Base-by-base conservation (phyloP, 495 filamentous ascomycete species). In the Penicillium dipodomyicola region DNA sequence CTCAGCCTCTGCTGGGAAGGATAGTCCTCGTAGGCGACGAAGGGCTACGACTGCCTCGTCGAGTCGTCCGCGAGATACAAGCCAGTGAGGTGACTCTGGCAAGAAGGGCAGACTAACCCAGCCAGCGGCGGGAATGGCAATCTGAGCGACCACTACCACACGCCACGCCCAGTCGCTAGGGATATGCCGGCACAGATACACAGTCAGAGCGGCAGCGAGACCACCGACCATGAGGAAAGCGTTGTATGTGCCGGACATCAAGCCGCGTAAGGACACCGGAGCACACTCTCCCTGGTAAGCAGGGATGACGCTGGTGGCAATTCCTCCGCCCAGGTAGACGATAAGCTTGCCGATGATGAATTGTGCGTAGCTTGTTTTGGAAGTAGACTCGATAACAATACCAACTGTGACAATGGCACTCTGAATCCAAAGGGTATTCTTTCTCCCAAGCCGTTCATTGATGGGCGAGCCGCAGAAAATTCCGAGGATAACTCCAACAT, bases 1-100 rank as follows among this genome's bases (percentile, higher is more conserved):
- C 39, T 41, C 39, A 41, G 39, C 39, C 39, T 41, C 39, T 19
- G 39, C 39, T 19, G 39, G 39, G 39, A n/a, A 41, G 11, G 15
- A 41, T n/a, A 14, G 39, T n/a, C 39, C 39, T 41, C 39, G 8
- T n/a, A 41, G 39, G 6, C 17, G 39, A n/a, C 39, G 39, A 41
- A 41, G 39, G 39, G 39, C 39, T n/a, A 41, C 17, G 15, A 41
- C 45, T 40, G 81, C 84, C 46, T 80, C 68, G 5, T 78, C 81
- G 14, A 70, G 58, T 23, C 73, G 70, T 7, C 78, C 78, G 33
- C 72, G 67, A 44, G 72, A 70, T 41, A 84, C 70, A 35, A 87
- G 73, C 81, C 82, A 87, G 33, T 83, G 77, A 0, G 84, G 84
- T 11, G 79, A 81, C 60, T 87, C 84, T 11, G 84, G 82, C 44